Percentiles rank a stretch among this genome's conserved stretches.
Conservation (phyloP, 2,329 filamentous ascomycete species). For the Passalora sequoiae region DNA sequence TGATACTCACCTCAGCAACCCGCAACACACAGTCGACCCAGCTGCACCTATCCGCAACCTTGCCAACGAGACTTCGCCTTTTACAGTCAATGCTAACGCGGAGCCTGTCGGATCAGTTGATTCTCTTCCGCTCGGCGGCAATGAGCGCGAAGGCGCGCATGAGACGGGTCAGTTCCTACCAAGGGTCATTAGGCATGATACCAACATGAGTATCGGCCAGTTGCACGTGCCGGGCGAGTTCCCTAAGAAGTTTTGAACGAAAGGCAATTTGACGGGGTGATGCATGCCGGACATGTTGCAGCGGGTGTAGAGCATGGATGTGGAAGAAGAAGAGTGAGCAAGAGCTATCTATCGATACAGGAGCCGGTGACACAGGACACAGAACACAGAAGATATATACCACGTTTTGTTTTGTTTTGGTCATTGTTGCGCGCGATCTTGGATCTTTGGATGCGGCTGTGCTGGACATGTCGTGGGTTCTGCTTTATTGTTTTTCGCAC, state of each 20-base stretch:
- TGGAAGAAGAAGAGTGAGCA: too few species aligned
- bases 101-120: conserved; percentile 2
- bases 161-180: conserved; percentile 44
- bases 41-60: neutral
- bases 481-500: too few species aligned
- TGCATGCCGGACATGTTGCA: neutral
- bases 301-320: too few species aligned
- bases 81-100: neutral
- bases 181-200: conserved; percentile 45
- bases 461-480: too few species aligned
- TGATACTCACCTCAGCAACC: neutral
- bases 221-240: conserved; percentile 66
- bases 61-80: neutral
- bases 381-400: too few species aligned
- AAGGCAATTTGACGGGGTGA: neutral
- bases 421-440: too few species aligned
- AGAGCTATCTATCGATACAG: neutral
- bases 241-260: conserved; percentile 10
- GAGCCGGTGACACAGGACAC: neutral
- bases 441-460: too few species aligned
- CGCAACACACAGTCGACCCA: neutral
- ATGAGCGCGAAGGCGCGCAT: conserved; percentile 33
- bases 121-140: conserved; percentile 24
- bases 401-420: too few species aligned
- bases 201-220: conserved; percentile 53